Conservation (phyloP, 1,284 basidiomycete genomes). For the Waitea zeae region DNA sequence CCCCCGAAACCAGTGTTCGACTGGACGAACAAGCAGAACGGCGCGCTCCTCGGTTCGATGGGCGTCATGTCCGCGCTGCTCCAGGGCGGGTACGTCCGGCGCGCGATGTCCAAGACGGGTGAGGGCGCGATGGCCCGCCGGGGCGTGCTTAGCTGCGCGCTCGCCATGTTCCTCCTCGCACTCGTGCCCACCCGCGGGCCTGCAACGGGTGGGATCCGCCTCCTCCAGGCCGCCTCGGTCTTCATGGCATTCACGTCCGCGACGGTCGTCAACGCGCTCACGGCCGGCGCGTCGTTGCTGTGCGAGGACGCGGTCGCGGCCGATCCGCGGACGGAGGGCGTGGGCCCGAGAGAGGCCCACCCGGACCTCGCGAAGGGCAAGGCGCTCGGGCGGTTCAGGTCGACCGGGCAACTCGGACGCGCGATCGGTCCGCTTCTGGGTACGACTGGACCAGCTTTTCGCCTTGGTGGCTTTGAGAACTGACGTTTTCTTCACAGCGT, state of each 20-base stretch:
- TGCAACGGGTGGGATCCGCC: constrained; percentile 27
- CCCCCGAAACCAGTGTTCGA: constrained; percentile 77
- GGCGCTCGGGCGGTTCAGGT: constrained; percentile 73
- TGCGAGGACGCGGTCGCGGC: constrained; percentile 52
- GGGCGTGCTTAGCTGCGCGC: constrained; percentile 55
- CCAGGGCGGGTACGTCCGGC: constrained; percentile 83
- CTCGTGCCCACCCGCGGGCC: constrained; percentile 38
- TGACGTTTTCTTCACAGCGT: constrained; percentile 27
- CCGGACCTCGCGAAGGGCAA: constrained; percentile 67
- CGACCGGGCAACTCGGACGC: constrained; percentile 76
- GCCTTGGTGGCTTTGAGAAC: constrained; percentile 4
- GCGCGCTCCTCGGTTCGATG: constrained; percentile 72
- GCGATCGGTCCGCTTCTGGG: constrained; percentile 79
- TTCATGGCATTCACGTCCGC: constrained; percentile 82
- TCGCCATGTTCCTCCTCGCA: constrained; percentile 53
- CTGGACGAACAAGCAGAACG: constrained; percentile 83
- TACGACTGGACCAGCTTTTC: constrained; percentile 16
- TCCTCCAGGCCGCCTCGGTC: constrained; percentile 61
- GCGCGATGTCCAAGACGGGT: constrained; percentile 48
- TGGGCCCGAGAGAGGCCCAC: too few relatives aligned
- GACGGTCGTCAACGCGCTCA: constrained; percentile 81
- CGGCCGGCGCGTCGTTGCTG: constrained; percentile 71
- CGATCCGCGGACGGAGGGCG: constrained; percentile 28
- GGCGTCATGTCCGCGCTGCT: constrained; percentile 76
- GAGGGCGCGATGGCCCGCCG: constrained; percentile 65